A percentile compares a stretch with the other conserved stretches of the same genome.
Conservation (phyloP, 2,329 filamentous ascomycete genomes). For the Fusarium sp. region DNA sequence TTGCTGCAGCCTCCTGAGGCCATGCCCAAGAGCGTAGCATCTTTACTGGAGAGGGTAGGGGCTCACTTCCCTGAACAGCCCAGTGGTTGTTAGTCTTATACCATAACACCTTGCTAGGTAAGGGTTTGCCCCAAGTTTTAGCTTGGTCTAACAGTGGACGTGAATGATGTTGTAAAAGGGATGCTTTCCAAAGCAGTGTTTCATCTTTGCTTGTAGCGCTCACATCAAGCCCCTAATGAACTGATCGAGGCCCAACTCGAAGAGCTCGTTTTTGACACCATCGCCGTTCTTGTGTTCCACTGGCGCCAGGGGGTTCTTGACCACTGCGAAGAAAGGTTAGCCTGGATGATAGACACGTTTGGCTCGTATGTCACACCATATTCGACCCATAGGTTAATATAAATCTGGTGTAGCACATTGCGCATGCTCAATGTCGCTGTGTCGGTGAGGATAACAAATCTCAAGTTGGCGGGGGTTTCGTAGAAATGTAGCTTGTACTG, state of each 20-base stretch:
- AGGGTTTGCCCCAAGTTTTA: too few relatives aligned
- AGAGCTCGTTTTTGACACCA: constrained; percentile 78
- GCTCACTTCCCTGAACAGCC: not conserved
- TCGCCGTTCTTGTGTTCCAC: constrained; percentile 76
- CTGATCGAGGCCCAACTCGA: constrained; percentile 79
- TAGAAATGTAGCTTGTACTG: constrained; percentile 99
- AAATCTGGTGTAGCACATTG: constrained; percentile 96
- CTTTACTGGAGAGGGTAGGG: not conserved
- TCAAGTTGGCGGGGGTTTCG: constrained; percentile 94
- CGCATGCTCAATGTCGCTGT: constrained; percentile 89
- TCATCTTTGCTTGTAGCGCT: constrained; percentile 35
- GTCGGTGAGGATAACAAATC: constrained; percentile 97
- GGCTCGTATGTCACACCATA: constrained; percentile 73
- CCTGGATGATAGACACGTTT: not conserved
- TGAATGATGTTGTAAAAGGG: not conserved
- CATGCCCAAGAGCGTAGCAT: not conserved
- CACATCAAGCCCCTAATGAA: constrained; percentile 77
- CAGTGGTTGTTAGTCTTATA: not conserved
- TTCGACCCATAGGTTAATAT: constrained; percentile 97
- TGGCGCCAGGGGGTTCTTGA: constrained; percentile 77
- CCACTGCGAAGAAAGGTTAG: constrained; percentile 60
- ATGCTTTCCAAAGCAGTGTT: constrained; percentile 20
- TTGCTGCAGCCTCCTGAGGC: not conserved
- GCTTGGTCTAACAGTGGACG: too few relatives aligned
- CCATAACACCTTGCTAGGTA: too few relatives aligned